Evolutionary conservation across 1,284 basidiomycete genomes (phyloP), one percentile per base, ranked within the genome.

Genomic region (Schizophyllum amplum): DNA sequence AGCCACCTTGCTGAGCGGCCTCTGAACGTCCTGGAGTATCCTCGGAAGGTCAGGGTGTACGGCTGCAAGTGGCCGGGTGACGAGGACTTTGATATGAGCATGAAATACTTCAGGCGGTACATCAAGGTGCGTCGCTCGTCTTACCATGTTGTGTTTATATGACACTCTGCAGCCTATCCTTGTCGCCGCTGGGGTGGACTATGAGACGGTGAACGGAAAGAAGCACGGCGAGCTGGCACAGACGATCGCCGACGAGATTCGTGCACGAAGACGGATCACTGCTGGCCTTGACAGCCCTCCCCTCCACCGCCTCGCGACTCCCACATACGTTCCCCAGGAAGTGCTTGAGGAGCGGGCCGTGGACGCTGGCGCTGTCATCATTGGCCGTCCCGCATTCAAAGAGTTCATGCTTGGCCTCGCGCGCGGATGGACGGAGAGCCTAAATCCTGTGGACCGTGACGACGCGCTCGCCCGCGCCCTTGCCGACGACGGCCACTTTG

Each of bases 161-260:
- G 33, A 50, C 24, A 50, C 55, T 57, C 55, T 56, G 46, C 63
- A 98, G 94, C 96, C 96, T 4, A 84, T 97, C 61, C 80, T 99
- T 13, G 91, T 95, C 26, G 94, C 96, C 7, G 94, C 94, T 4
- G 96, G 92, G 0, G 77, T 98, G 47, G 96, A 99, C 78, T 98
- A 90, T 71, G 86, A 91, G 53, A 82, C 94, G 68, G 74, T 93
- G 56, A 80, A 83, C 47, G 91, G 92, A 24, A 92, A 90, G 64
- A 79, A 87, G 59, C 86, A 92, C 62, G 94, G 96, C 5, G 93
- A 94, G 58, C 80, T 98, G 33, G 83, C 87, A 20, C 75, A 82
- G 27, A 84, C 82, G 25, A 77, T 98, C 22, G 79, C 85, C n/a
- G 82, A 91, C 51, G 79, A 87, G 55, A 80, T 90, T 64, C 84